Evolutionary conservation across 768 basidiomycete species (phyloP).

Genomic region (Amanita fuliginea): DNA sequence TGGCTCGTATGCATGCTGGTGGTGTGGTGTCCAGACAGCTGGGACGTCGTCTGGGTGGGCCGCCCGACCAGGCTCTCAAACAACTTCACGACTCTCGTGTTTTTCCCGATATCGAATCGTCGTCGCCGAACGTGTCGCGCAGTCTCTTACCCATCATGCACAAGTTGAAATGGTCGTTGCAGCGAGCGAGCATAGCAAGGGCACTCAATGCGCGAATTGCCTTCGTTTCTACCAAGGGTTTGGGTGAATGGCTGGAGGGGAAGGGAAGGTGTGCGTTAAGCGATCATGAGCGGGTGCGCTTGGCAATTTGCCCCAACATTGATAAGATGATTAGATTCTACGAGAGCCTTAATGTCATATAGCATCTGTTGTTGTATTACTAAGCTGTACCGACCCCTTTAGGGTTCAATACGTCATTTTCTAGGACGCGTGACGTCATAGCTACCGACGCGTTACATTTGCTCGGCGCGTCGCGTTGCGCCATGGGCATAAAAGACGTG

Average conservation of each 20-base stretch:
- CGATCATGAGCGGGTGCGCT: conserved; percentile 54
- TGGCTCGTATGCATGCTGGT: conserved; percentile 44
- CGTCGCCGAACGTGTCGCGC: conserved; percentile 43
- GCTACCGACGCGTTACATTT: background rate
- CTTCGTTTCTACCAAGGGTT: conserved; percentile 17
- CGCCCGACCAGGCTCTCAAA: conserved; percentile 25
- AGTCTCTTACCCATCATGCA: conserved; percentile 53
- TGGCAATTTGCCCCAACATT: conserved; percentile 60
- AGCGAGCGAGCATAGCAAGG: conserved; percentile 50
- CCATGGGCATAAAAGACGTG: background rate
- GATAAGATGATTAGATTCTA: conserved; percentile 49
- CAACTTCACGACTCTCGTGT: conserved; percentile 39
- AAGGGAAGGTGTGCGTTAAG: conserved; percentile 37
- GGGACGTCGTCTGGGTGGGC: conserved; percentile 27
- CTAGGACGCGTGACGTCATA: background rate
- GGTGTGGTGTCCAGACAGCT: conserved; percentile 44
- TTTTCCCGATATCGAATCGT: conserved; percentile 54
- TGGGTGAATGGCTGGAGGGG: conserved; percentile 47
- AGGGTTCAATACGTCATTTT: too few relatives aligned
- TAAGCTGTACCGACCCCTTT: too few relatives aligned
- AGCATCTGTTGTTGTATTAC: too few relatives aligned
- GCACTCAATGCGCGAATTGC: conserved; percentile 36
- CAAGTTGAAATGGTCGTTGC: conserved; percentile 61
- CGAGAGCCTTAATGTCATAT: conserved; percentile 25
- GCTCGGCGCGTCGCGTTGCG: background rate